These are phyloP conservation scores for Wickerhamiella lipophila DNA, from an alignment of 805 yeast genomes.

Conservation along the genomic window DNA sequence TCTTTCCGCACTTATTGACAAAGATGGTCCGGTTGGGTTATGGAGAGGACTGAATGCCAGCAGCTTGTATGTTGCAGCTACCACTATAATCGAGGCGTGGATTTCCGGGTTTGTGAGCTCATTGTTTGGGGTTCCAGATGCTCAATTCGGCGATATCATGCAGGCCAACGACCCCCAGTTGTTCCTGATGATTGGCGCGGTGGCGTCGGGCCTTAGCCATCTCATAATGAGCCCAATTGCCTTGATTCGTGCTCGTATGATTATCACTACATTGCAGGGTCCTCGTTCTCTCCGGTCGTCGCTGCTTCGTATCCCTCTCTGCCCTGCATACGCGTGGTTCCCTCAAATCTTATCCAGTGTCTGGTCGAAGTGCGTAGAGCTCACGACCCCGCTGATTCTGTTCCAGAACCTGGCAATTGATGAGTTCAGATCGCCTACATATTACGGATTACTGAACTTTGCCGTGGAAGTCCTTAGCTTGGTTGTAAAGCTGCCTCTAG, in stretches of 20 bases:
- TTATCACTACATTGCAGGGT: conserved; percentile 34
- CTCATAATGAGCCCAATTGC: conserved; percentile 68
- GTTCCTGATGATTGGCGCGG: conserved; percentile 53
- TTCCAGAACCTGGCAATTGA: conserved; percentile 53
- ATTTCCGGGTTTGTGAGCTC: conserved; percentile 79
- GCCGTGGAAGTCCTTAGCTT: conserved; percentile 54
- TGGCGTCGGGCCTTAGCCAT: conserved; percentile 63
- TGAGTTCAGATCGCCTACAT: conserved; percentile 45
- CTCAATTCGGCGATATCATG: conserved; percentile 60
- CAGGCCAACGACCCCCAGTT: conserved; percentile 62
- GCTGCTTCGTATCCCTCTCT: conserved; percentile 29
- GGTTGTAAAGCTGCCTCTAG: conserved; percentile 71
- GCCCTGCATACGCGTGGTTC: conserved; percentile 34
- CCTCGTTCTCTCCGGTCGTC: conserved; percentile 63
- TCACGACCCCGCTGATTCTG: conserved; percentile 53
- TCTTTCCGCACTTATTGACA: conserved; percentile 40
- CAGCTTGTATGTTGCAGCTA: conserved; percentile 61
- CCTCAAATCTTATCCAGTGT: conserved; percentile 62
- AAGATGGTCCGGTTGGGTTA: conserved; percentile 53
- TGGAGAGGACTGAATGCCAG: conserved; percentile 65
- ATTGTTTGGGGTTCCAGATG: conserved; percentile 71
- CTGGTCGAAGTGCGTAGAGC: conserved; percentile 46
- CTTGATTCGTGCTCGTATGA: conserved; percentile 62
- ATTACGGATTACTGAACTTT: conserved; percentile 48
- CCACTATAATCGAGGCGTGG: conserved; percentile 80